Evolutionary conservation across 345 rosid species (phyloP).

Genomic region (Citrus mangshanensis): DNA sequence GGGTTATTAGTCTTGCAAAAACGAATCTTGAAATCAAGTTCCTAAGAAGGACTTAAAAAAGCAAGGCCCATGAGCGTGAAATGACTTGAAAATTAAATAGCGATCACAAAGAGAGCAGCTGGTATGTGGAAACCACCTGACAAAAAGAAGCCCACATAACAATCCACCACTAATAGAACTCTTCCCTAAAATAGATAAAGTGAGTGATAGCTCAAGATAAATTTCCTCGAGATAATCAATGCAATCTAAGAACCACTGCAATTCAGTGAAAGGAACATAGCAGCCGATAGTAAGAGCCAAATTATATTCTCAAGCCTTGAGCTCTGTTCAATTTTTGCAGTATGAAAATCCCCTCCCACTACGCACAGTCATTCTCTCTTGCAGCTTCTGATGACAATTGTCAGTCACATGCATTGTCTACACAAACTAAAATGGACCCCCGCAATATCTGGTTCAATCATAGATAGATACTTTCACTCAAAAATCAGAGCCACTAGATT

Average conservation of each 20-base stretch:
- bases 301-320: constrained; percentile 21
- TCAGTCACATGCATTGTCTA: constrained; percentile 14
- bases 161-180: constrained; percentile 19
- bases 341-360: constrained; percentile 17
- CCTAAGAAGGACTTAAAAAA: constrained; percentile 31
- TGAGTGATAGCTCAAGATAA: constrained; percentile 9
- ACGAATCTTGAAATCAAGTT: constrained; percentile 15
- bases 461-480: constrained; percentile 1
- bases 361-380: not conserved
- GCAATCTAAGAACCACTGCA: constrained; percentile 18
- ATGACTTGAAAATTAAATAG: constrained; percentile 28
- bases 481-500: constrained; percentile 10
- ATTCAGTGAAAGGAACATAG: not conserved
- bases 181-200: constrained; percentile 22
- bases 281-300: constrained; percentile 11
- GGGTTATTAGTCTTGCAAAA: constrained; percentile 6
- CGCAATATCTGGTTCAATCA: constrained; percentile 16
- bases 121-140: constrained; percentile 19
- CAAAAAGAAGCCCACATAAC: constrained; percentile 23
- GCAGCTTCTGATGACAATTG: constrained; percentile 3
- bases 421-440: constrained; percentile 3
- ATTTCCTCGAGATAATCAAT: constrained; percentile 12
- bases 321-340: constrained; percentile 21
- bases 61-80: constrained; percentile 29
- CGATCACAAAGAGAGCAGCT: constrained; percentile 16